Evolutionary conservation across 2,329 filamentous ascomycete species (phyloP), one percentile per base, ranked within the genome.

Genomic region (Zarea fungicola): DNA sequence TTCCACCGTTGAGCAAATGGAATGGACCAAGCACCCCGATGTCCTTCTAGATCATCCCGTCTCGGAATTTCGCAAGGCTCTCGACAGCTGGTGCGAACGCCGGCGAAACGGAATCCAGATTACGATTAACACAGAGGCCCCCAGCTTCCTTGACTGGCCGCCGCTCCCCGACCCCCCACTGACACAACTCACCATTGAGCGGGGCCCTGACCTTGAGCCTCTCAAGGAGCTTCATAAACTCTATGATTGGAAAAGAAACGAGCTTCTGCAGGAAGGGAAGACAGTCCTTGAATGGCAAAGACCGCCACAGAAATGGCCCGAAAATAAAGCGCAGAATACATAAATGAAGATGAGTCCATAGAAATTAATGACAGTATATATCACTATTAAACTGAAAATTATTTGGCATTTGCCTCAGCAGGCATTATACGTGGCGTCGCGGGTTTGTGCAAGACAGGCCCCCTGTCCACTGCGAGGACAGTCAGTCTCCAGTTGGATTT

Each of bases 21-120:
- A 57, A 7, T 70, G 65, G 66, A 36, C 49, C 7, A 55, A 64
- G 49, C 63, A 67, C 32, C 60, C 59, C 9, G 62, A 61, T 11
- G 62, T 64, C 3, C 52, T 50, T 10, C 60, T 68, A 9, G 65
- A 70, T 36, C 55, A 56, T 25, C 51, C 60, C 5, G 54, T 67
- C 16, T 48, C 55, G 3, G 58, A 58, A 19, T 68, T 62, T 40
- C 60, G 58, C 6, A 37, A 50, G 5, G 41, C 60, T 0, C 55
- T 66, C 1, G 23, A 55, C 19, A 53, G 62, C 5, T 68, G 64
- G 62, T 48, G 41, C 34, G 44, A 55, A 18, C 50, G 50, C 48
- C 44, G 55, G 41, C 48, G 52, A 5, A 21, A 35, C 42, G 51
- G 23, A 36, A 26, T n/a, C 29, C 41, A 52, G 16, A 35, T 55